phyloP scores from a whole-genome alignment of 2,329 filamentous ascomycete genomes.

The Capronia epimyces region DNA sequence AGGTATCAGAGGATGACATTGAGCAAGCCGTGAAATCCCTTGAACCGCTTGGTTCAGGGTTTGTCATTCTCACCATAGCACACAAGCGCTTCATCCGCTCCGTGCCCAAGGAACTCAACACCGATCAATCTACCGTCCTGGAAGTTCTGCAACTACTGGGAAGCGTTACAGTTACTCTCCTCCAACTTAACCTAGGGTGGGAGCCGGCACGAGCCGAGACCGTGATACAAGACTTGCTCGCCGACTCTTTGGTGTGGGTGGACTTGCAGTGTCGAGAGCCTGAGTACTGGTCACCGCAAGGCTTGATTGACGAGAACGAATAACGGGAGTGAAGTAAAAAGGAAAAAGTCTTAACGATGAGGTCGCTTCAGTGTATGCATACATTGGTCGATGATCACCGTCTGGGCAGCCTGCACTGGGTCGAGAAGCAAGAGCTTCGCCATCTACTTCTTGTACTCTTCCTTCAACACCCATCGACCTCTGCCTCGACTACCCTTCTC shows the following conservation, averaged over 20 bases:
- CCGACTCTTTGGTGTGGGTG: slow-evolving; percentile 88
- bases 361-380: not conserved
- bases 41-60: slow-evolving; percentile 79
- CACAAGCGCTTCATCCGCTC: slow-evolving; percentile 82
- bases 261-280: slow-evolving; percentile 79
- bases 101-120: slow-evolving; percentile 90
- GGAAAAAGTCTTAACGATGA: not conserved
- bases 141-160: slow-evolving; percentile 87
- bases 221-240: slow-evolving; percentile 81
- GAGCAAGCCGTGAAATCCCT: slow-evolving; percentile 82
- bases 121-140: slow-evolving; percentile 84
- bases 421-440: not conserved
- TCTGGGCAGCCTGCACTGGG: not conserved
- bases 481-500: slow-evolving; percentile 51
- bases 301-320: slow-evolving; percentile 39
- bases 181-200: slow-evolving; percentile 82
- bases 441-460: slow-evolving; percentile 44
- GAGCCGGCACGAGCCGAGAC: slow-evolving; percentile 77
- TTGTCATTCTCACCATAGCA: slow-evolving; percentile 77
- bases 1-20: slow-evolving; percentile 88
- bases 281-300: slow-evolving; percentile 73
- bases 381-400: not conserved
- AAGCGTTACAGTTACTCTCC: slow-evolving; percentile 83
- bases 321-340: slow-evolving; percentile 27
- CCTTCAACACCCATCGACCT: slow-evolving; percentile 56